These are phyloP conservation scores for Penstemon davidsonii DNA, from an alignment of 257 asterid genomes.

Conservation along the genomic window DNA sequence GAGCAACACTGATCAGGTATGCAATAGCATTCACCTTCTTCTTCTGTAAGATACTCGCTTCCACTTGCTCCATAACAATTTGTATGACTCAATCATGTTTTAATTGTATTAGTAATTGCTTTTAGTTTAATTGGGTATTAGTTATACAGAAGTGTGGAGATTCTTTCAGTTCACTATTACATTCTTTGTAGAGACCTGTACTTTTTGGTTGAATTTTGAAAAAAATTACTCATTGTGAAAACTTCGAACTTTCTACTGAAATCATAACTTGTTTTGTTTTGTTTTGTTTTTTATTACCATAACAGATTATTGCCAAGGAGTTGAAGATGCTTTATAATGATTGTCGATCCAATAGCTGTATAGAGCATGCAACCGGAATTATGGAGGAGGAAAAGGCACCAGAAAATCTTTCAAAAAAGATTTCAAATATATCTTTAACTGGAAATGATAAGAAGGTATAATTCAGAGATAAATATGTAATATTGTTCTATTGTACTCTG, in stretches of 20 bases:
- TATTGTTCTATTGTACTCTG: neutral
- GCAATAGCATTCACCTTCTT: slow-evolving; percentile 24
- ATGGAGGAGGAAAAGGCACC: slow-evolving; percentile 93
- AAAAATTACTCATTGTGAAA: slow-evolving; percentile 10
- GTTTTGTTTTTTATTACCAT: slow-evolving; percentile 3
- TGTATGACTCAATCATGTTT: slow-evolving; percentile 6
- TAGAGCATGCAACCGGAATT: slow-evolving; percentile 87
- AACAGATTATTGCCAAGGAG: slow-evolving; percentile 64
- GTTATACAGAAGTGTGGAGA: slow-evolving; percentile 3
- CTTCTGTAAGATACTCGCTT: slow-evolving; percentile 10
- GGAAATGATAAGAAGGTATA: slow-evolving; percentile 73
- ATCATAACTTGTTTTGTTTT: neutral
- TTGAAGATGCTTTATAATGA: slow-evolving; percentile 60
- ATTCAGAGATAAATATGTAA: too few relatives aligned
- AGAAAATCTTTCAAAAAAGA: slow-evolving; percentile 72
- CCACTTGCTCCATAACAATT: neutral
- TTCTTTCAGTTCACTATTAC: neutral
- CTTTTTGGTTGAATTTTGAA: slow-evolving; percentile 12
- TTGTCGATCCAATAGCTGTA: slow-evolving; percentile 76
- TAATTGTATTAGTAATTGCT: slow-evolving; percentile 2
- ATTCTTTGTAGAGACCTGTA: slow-evolving; percentile 4
- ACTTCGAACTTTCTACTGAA: slow-evolving; percentile 10
- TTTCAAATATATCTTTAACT: slow-evolving; percentile 62
- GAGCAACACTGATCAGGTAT: slow-evolving; percentile 61
- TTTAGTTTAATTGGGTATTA: neutral